phyloP scores from a whole-genome alignment of 2,329 filamentous ascomycete genomes.

The Drechmeria coniospora region DNA sequence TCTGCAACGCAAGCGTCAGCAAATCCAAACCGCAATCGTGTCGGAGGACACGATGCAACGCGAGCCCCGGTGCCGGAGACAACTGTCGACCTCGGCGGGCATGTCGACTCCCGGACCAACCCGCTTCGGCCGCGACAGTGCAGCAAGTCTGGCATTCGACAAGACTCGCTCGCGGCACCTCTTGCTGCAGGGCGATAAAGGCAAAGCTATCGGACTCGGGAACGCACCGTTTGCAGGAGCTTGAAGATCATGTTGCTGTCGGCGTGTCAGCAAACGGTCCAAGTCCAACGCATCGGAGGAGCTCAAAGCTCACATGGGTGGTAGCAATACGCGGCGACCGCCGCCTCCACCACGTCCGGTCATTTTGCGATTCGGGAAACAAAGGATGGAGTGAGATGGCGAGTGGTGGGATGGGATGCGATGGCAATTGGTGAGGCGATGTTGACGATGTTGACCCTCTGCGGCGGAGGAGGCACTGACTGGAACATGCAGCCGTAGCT shows the following conservation, averaged over 20 bases:
- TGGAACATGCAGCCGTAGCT: not conserved
- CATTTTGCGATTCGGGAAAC: constrained; percentile 21
- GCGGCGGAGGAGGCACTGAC: not conserved
- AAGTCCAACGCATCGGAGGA: constrained; percentile 1
- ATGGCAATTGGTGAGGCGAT: not conserved
- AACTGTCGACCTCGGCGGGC: too few species aligned
- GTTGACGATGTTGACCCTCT: constrained; percentile 1
- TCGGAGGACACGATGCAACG: too few species aligned
- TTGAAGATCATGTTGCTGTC: constrained; percentile 45
- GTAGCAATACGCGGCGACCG: constrained; percentile 43
- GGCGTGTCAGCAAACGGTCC: constrained; percentile 9
- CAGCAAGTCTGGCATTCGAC: too few species aligned
- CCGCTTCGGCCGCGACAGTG: too few species aligned
- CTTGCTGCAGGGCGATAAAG: too few species aligned
- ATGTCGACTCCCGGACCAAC: too few species aligned
- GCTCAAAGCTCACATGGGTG: constrained; percentile 30
- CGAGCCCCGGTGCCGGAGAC: too few species aligned
- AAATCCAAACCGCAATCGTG: too few species aligned
- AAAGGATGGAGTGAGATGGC: not conserved
- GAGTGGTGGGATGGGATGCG: not conserved
- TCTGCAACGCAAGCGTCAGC: constrained; percentile 27
- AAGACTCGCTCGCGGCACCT: too few species aligned
- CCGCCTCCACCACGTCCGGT: constrained; percentile 44
- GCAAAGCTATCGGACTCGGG: not conserved
- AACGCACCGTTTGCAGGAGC: constrained; percentile 51